A percentile compares a stretch with the other conserved stretches of the same genome.
Evolutionary conservation across 768 basidiomycete species (phyloP).

Genomic region (Podaxis sp.): DNA sequence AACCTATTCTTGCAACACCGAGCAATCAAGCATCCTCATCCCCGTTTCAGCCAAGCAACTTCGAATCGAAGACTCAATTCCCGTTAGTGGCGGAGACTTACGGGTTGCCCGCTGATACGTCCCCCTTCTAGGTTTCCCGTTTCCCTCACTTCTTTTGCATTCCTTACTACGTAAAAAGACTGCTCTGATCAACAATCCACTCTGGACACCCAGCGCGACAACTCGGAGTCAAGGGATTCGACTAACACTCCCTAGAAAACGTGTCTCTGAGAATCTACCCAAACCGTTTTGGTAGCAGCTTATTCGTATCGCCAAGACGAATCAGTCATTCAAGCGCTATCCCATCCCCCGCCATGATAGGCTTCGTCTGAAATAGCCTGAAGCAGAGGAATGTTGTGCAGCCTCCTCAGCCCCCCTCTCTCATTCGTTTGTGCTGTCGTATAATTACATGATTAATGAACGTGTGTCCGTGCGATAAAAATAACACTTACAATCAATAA

Average conservation of each 20-base stretch:
- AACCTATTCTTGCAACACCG: slow-evolving; percentile 6
- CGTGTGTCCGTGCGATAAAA: neutral
- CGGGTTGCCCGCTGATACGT: neutral
- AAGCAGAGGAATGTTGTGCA: neutral
- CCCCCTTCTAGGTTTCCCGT: neutral
- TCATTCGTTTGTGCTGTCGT: neutral
- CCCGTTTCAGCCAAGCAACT: slow-evolving; percentile 4
- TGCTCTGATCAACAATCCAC: neutral
- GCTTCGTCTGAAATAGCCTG: no score
- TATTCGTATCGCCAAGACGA: no score
- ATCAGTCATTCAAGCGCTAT: no score
- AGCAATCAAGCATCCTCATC: slow-evolving; percentile 3
- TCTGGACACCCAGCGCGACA: neutral
- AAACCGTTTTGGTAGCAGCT: no score
- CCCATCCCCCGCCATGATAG: no score
- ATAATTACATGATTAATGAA: slow-evolving; percentile 4
- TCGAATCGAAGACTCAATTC: neutral
- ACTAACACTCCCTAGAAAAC: no score
- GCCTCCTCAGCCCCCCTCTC: neutral
- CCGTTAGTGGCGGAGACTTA: slow-evolving; percentile 5
- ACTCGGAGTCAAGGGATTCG: slow-evolving; percentile 1
- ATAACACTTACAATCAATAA: neutral
- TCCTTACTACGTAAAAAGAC: neutral
- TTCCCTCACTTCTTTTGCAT: neutral
- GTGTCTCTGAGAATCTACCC: no score